Base-by-base conservation (phyloP, 345 rosid genomes). In the Sapria himalayana region DNA sequence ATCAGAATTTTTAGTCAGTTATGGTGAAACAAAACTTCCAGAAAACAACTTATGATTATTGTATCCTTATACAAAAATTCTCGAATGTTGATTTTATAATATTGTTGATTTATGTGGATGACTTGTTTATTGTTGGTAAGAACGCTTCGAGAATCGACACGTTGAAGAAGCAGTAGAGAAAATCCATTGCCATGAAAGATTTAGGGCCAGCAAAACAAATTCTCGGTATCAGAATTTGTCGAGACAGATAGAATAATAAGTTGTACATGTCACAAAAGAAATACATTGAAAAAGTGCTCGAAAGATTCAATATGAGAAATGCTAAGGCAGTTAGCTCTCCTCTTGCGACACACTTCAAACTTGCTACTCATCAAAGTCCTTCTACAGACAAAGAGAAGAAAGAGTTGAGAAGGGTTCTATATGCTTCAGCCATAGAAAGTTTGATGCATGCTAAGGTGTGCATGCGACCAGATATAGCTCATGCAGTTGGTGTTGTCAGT, bases 381-480 rank as follows among this genome's bases (percentile, higher is more conserved):
- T 12, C 29, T 9, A 27, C 9, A 19, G 33, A 49, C 19, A 29
- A 0, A 3, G 54, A 49, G 0, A 45, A 2, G 18, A 45, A 39
- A 39, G 51, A 47, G 13, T 24, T 36, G 43, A n/a, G 25, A 16
- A 23, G 27, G 17, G 43, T 47, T 12, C 22, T 34, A 4, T 47
- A 37, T 16, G 33, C 42, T 13, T 23, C 7, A n/a, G 51, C 4
- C 0, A 17, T 37, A 9, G 21, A 34, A 23, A 12, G 24, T 5
- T 36, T 37, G n/a, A 36, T 47, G 32, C 37, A 23, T 2, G 11
- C 20, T 17, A 24, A 15, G 12, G 34, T 17, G 15, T 47, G 33
- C 19, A 47, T 17, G 3, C 16, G 43, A 12, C 19, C 3, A 5
- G 31, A 20, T 22, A 41, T 41, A 10, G 29, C 46, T 21, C 29